These are phyloP conservation scores for Eucalyptus globulus DNA, from an alignment of 345 rosid genomes.

Conservation along the genomic window DNA sequence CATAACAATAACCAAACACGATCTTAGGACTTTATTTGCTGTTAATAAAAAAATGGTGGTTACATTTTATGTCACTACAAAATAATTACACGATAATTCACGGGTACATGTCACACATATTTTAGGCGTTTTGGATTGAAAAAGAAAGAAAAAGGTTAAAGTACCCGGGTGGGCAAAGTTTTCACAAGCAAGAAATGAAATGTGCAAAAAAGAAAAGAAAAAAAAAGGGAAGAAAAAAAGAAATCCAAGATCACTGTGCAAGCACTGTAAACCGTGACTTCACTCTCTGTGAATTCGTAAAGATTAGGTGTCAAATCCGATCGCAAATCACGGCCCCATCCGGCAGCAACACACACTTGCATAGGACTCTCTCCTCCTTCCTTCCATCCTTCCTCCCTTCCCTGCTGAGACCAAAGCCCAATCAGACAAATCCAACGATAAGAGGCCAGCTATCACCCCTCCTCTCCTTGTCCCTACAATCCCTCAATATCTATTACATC, in stretches of 20 bases:
- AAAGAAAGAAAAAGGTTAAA: background rate
- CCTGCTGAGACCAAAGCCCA: background rate
- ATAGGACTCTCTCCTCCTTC: background rate
- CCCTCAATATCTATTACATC: background rate
- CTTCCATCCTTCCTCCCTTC: background rate
- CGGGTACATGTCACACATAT: background rate
- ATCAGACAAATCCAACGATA: background rate
- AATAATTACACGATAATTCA: background rate
- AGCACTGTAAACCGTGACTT: background rate
- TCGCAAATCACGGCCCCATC: background rate
- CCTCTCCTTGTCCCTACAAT: background rate
- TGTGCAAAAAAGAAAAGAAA: background rate
- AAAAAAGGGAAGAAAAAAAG: rapidly evolving
- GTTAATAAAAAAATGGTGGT: no score
- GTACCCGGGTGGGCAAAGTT: background rate
- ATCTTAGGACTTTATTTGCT: background rate
- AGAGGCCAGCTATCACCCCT: background rate
- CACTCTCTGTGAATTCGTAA: background rate
- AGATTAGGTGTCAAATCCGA: background rate
- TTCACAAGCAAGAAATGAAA: background rate
- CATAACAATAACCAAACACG: background rate
- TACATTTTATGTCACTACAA: no score
- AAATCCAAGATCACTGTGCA: background rate
- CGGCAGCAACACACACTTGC: background rate
- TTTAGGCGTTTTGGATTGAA: background rate